Base-by-base conservation (phyloP, 2,329 filamentous ascomycete genomes). In the Teratosphaeriaceae sp. region DNA sequence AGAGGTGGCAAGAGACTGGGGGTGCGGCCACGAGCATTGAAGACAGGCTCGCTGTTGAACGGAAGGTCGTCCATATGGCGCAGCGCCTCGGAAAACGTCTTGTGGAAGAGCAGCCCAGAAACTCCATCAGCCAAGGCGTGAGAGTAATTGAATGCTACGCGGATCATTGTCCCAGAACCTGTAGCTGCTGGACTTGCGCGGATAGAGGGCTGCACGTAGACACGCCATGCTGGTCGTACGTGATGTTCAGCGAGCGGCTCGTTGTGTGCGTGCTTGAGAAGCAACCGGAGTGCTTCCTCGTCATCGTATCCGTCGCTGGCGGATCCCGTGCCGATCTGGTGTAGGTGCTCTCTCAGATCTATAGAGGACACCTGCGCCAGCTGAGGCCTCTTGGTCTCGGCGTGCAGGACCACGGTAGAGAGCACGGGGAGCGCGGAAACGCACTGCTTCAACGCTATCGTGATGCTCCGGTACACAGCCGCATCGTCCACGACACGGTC, bases 61-160 rank as follows among this genome's bases (percentile, higher is more conserved):
- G 8, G 19, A n/a, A 23, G 27, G 6, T 37, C 18, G 3, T 26
- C 7, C 9, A 18, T 8, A 9, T 13, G 18, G 4, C 46, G 24
- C n/a, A 57, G 40, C 2, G 53, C 59, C 3, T 57, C 18, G 9
- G 70, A 51, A 36, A 74, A 65, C 0, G 65, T 60, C 3, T 52
- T 56, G 43, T 74, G 70, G 43, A 75, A 72, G 3, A 63, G 52
- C 0, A 63, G 40, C 5, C 68, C 69, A 0, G 64, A 65, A 27
- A 60, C 61, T 0, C 70, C 72, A 47, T 74, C 71, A 6, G 65
- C 66, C 3, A 69, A 55, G 2, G 59, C 54, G 52, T 74, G 71
- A 0, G 68, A 72, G 50, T 58, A 72, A 1, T 60, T 54, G 40
- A 71, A 73, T 0, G 61, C 56, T 5, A 71, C 30, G 5, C 43